These are phyloP conservation scores for Lecanoromycetidae sp. DNA, from an alignment of 2,329 filamentous ascomycete species.

Conservation along the genomic window DNA sequence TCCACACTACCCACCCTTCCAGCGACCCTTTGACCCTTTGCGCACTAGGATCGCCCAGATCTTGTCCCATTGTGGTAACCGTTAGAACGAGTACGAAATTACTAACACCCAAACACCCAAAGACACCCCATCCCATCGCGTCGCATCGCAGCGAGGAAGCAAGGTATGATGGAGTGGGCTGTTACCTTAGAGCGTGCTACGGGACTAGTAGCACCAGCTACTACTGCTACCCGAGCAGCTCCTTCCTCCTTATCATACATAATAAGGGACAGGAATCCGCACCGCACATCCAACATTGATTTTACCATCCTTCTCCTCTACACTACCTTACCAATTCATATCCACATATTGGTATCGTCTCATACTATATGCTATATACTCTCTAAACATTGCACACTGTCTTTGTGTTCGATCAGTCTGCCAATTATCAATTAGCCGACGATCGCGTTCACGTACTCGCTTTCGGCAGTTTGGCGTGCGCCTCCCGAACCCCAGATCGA, in stretches of 20 bases:
- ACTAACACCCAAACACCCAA: too few relatives aligned
- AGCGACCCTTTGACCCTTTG: too few relatives aligned
- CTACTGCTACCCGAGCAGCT: slow-evolving; percentile 1
- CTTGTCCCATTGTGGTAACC: not conserved
- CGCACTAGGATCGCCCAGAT: too few relatives aligned
- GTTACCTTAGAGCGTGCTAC: too few relatives aligned
- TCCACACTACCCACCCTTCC: too few relatives aligned
- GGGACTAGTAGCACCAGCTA: too few relatives aligned
- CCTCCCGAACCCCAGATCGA: slow-evolving; percentile 6
- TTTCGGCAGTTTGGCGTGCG: slow-evolving; percentile 3
- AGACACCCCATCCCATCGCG: too few relatives aligned
- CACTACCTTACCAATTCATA: not conserved
- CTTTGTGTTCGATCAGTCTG: not conserved
- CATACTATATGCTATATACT: not conserved
- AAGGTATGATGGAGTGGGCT: too few relatives aligned
- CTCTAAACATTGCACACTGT: not conserved
- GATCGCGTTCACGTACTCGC: not conserved
- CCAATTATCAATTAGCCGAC: slow-evolving; percentile 1
- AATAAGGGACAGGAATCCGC: too few relatives aligned
- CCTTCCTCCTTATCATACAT: slow-evolving; percentile 3
- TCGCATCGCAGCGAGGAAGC: too few relatives aligned
- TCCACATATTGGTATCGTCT: not conserved
- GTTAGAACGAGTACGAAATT: slow-evolving; percentile 3
- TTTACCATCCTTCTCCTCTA: not conserved
- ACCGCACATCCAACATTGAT: too few relatives aligned